Percentiles rank a stretch among this genome's conserved stretches.
Evolutionary conservation across 2,329 filamentous ascomycete species (phyloP).

Genomic region (Rutstroemia sp.): DNA sequence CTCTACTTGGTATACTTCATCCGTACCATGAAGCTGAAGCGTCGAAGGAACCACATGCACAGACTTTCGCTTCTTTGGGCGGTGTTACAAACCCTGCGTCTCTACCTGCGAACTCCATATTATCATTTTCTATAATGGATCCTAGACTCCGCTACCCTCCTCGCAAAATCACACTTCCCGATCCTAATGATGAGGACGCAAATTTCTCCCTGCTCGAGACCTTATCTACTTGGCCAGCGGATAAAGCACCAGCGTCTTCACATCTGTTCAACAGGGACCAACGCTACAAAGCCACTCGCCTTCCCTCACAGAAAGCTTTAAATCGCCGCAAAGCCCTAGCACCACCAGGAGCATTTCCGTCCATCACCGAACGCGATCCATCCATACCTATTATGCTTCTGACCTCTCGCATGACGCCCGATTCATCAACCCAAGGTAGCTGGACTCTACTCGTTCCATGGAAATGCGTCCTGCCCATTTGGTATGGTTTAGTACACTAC

Average conservation of each 20-base stretch:
- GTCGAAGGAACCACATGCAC: slow-evolving; percentile 36
- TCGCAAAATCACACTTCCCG: slow-evolving; percentile 40
- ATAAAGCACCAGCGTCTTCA: slow-evolving; percentile 40
- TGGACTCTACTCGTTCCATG: slow-evolving; percentile 87
- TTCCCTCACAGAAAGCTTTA: slow-evolving; percentile 71
- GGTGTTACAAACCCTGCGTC: slow-evolving; percentile 61
- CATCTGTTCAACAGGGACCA: slow-evolving; percentile 61
- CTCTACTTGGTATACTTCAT: slow-evolving; percentile 61
- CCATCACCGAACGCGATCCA: slow-evolving; percentile 55
- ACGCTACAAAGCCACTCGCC: slow-evolving; percentile 56
- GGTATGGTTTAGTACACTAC: slow-evolving; percentile 79
- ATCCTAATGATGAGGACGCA: slow-evolving; percentile 31
- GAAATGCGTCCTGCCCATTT: slow-evolving; percentile 79
- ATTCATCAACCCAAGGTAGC: slow-evolving; percentile 51
- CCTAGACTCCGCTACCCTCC: slow-evolving; percentile 76
- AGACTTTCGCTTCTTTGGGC: slow-evolving; percentile 44
- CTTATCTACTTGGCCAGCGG: slow-evolving; percentile 61
- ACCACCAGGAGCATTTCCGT: slow-evolving; percentile 54
- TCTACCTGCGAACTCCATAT: slow-evolving; percentile 60
- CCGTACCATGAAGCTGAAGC: slow-evolving; percentile 35
- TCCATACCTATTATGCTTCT: slow-evolving; percentile 71
- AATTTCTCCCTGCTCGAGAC: slow-evolving; percentile 44
- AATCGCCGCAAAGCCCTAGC: slow-evolving; percentile 65
- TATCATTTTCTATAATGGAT: slow-evolving; percentile 70
- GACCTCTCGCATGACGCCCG: slow-evolving; percentile 44